Evolutionary conservation across 176 grass and related monocot species (phyloP), one percentile per base, ranked within the genome.

Genomic region (Cocos nucifera): DNA sequence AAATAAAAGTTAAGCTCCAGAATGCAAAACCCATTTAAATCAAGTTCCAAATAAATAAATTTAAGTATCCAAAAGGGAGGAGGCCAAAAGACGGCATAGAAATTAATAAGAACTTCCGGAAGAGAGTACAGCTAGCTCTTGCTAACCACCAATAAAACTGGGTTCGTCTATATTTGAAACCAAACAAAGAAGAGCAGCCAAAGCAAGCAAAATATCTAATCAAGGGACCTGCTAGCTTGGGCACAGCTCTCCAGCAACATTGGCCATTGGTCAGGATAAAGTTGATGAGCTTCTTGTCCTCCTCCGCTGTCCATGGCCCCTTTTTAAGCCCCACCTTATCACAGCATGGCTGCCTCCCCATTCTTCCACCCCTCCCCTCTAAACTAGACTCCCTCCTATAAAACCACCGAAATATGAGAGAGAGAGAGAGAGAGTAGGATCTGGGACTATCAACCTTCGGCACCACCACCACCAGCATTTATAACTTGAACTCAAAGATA

Each of bases 341-440:
- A 21, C 60, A 62, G 60, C 60, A 62, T 20, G 60, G 60, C 10
- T 62, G 60, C 60, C 60, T 62, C 60, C 60, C 60, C 60, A 62
- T 62, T 19, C 23, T 15, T 44, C 19, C 17, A 44, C 17, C 59
- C 17, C 19, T 39, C 59, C 4, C 6, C 59, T 19, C 25, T 49
- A 24, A 51, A 3, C 15, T 56, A 14, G 19, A 52, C 74, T 17
- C 17, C 29, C 1, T 2, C 25, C 17, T 20, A 2, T 10, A 44
- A 35, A 44, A 44, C 35, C 35, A 14, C 35, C 35, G 14, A 39
- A 64, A 53, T 25, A n/a, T 5, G 30, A 29, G 4, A 32, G 63
- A 51, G 63, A 69, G 62, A n/a, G 22, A 14, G 57, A 29, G 5
- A 8, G 27, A 19, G 51, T 23, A 53, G 57, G 9, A 44, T 9